Percentiles rank a stretch among this genome's conserved stretches.
These are phyloP conservation scores for Ambrosia trifida DNA, from an alignment of 129 eudicot genomes.

Conservation along the genomic window DNA sequence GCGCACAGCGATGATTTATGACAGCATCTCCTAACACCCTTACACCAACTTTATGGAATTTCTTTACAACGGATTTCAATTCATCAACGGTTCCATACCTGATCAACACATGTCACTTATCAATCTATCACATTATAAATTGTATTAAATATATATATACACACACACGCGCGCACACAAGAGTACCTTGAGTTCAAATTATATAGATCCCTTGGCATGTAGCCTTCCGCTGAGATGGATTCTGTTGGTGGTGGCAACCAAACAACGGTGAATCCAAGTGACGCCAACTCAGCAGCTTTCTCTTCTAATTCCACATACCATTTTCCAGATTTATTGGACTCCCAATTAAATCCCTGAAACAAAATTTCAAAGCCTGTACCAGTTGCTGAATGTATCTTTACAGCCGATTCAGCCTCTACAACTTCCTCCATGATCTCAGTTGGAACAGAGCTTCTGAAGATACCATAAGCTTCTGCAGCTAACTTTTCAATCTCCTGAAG, in stretches of 20 bases:
- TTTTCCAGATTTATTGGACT: constrained; percentile 84
- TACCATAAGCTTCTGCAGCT: constrained; percentile 96
- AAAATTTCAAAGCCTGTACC: constrained; percentile 84
- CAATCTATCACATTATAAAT: neutral
- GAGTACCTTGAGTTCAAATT: constrained; percentile 81
- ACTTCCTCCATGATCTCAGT: constrained; percentile 43
- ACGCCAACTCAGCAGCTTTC: constrained; percentile 63
- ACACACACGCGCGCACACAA: neutral
- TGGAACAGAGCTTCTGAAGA: constrained; percentile 70
- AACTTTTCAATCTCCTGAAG: constrained; percentile 94
- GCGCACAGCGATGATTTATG: constrained; percentile 90
- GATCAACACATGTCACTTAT: constrained; percentile 16
- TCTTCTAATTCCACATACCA: constrained; percentile 82
- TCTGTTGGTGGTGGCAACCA: constrained; percentile 99
- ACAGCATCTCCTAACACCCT: constrained; percentile 89
- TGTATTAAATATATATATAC: neutral
- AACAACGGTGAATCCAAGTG: constrained; percentile 75
- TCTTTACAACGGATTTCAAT: constrained; percentile 62
- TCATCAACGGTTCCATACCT: constrained; percentile 85
- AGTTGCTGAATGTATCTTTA: constrained; percentile 67
- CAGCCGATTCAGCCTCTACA: constrained; percentile 41
- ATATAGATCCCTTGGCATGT: constrained; percentile 93
- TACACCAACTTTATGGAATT: constrained; percentile 69
- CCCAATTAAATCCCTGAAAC: constrained; percentile 98
- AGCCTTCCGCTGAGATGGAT: constrained; percentile 94